phyloP scores from a whole-genome alignment of 768 basidiomycete genomes.

The Lactarius hengduanensis region DNA sequence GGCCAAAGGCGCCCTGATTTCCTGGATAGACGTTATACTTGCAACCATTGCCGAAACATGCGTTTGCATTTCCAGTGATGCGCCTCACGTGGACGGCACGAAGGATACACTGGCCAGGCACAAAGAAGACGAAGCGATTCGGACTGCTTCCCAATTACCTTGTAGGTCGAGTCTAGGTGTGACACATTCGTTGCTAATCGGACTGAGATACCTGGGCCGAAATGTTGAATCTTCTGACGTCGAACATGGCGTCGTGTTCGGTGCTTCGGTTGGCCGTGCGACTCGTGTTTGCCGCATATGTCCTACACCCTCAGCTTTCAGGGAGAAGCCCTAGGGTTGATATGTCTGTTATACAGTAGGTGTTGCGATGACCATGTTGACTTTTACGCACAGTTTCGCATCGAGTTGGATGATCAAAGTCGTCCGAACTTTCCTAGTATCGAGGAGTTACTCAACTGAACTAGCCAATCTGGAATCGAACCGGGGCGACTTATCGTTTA shows the following conservation, averaged over 20 bases:
- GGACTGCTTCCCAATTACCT: conserved; percentile 68
- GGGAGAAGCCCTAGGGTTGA: conserved; percentile 29
- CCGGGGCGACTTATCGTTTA: background rate
- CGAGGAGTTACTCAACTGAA: conserved; percentile 5
- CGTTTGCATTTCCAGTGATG: conserved; percentile 35
- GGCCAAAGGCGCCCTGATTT: conserved; percentile 31
- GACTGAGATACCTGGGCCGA: conserved; percentile 53
- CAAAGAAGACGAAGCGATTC: conserved; percentile 49
- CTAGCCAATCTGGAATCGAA: background rate
- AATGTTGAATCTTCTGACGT: conserved; percentile 46
- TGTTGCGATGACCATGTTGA: conserved; percentile 25
- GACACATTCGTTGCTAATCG: conserved; percentile 22
- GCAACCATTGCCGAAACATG: conserved; percentile 48
- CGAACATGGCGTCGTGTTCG: conserved; percentile 54
- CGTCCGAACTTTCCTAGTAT: conserved; percentile 9
- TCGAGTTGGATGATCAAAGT: conserved; percentile 11
- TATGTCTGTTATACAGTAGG: conserved; percentile 4
- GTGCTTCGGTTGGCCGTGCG: conserved; percentile 57
- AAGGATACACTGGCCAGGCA: conserved; percentile 40
- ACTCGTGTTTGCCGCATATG: conserved; percentile 53
- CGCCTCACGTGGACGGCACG: conserved; percentile 10
- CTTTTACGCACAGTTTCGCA: background rate
- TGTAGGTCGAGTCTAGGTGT: conserved; percentile 38
- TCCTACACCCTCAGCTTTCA: conserved; percentile 48
- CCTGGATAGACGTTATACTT: conserved; percentile 65